Evolutionary conservation across 352 stramenopile genomes (phyloP).

Genomic region (Pythium brassicae): DNA sequence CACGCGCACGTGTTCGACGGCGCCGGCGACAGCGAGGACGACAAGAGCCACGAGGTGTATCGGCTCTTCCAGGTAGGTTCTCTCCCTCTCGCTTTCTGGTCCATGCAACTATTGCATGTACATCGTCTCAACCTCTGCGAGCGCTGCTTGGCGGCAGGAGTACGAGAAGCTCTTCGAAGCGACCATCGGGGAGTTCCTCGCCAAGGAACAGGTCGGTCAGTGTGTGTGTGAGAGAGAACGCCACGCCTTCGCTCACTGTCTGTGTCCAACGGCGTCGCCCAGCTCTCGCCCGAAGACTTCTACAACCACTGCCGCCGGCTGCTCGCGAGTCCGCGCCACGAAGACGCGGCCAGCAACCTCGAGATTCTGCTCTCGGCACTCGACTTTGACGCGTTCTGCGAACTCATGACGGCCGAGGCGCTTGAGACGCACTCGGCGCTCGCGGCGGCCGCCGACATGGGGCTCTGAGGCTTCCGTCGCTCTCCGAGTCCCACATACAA

Average conservation of each 20-base stretch:
- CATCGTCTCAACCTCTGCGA: not conserved
- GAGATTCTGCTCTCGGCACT: constrained; percentile 44
- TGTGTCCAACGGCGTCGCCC: too few species aligned
- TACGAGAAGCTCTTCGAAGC: constrained; percentile 54
- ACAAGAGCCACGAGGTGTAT: constrained; percentile 34
- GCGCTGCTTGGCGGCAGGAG: constrained; percentile 14
- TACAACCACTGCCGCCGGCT: constrained; percentile 43
- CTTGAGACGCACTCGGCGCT: constrained; percentile 40
- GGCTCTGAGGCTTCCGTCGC: constrained; percentile 24
- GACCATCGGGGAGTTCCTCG: constrained; percentile 36
- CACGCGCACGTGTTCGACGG: constrained; percentile 34
- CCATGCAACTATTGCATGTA: not conserved
- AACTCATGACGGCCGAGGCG: constrained; percentile 44
- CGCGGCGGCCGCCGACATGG: constrained; percentile 55
- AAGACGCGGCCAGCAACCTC: constrained; percentile 33
- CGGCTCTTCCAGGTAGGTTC: constrained; percentile 34
- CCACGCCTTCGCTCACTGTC: too few species aligned
- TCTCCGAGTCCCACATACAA: constrained; percentile 2
- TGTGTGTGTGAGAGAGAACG: too few species aligned
- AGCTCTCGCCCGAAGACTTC: constrained; percentile 42
- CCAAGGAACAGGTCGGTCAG: constrained; percentile 24
- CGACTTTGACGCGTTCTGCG: constrained; percentile 51
- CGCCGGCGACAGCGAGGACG: constrained; percentile 24
- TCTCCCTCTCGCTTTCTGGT: constrained; percentile 1
- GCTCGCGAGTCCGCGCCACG: constrained; percentile 23